A percentile compares a stretch with the other conserved stretches of the same genome.
Evolutionary conservation across 1,139 yeast species (phyloP).

Genomic region (Debaryomyces sp.): DNA sequence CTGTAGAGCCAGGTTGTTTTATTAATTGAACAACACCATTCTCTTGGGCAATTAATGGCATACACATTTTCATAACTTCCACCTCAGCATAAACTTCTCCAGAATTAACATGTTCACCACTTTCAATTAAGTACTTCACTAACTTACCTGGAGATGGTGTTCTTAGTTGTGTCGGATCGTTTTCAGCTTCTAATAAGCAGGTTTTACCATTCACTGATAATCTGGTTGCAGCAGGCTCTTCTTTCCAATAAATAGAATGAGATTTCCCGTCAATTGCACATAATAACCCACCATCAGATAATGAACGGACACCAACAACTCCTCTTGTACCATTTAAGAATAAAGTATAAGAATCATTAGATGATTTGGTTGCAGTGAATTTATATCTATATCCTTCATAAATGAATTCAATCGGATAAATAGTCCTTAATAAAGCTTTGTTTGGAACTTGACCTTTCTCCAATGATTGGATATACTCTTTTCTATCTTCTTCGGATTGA

Average conservation of each 20-base stretch:
- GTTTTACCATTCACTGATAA: constrained; percentile 94
- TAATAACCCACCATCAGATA: constrained; percentile 93
- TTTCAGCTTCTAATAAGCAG: constrained; percentile 89
- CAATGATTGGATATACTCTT: constrained; percentile 68
- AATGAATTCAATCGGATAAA: constrained; percentile 91
- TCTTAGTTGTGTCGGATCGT: constrained; percentile 97
- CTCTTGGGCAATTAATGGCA: constrained; percentile 90
- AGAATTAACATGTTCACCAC: constrained; percentile 88
- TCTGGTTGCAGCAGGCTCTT: constrained; percentile 96
- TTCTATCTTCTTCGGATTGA: constrained; percentile 70
- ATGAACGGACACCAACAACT: constrained; percentile 81
- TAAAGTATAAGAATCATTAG: constrained; percentile 79
- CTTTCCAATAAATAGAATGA: constrained; percentile 96
- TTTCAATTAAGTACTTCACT: constrained; percentile 89
- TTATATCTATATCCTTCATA: constrained; percentile 92
- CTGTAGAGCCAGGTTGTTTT: constrained; percentile 98
- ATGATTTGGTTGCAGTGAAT: constrained; percentile 93
- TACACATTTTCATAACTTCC: constrained; percentile 98
- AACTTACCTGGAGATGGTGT: constrained; percentile 99
- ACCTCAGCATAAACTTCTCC: constrained; percentile 98
- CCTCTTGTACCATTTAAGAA: constrained; percentile 92
- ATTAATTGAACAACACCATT: constrained; percentile 90
- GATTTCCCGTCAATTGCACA: constrained; percentile 89
- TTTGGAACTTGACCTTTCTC: constrained; percentile 96
- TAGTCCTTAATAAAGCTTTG: constrained; percentile 75